phyloP scores from a whole-genome alignment of 2,329 filamentous ascomycete genomes.

The Aspergillus pseudoterreus region DNA sequence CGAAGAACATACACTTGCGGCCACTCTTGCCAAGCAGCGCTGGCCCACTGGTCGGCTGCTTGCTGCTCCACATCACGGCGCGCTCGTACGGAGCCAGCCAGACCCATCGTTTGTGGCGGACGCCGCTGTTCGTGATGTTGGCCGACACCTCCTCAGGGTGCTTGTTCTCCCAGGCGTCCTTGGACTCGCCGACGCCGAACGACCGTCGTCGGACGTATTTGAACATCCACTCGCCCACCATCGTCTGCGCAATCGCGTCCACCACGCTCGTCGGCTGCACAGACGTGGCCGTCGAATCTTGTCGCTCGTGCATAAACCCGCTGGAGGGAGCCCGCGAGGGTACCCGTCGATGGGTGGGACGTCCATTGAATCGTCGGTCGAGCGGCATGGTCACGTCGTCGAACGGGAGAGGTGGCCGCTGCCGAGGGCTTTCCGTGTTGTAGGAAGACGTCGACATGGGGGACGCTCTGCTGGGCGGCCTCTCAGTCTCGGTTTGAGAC shows the following conservation, averaged over 20 bases:
- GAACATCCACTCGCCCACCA: constrained; percentile 77
- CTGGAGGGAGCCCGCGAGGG: constrained; percentile 24
- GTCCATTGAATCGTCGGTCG: constrained; percentile 26
- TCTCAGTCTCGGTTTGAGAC: constrained; percentile 48
- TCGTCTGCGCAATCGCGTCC: constrained; percentile 94
- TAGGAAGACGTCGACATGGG: constrained; percentile 64
- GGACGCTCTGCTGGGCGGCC: constrained; percentile 46
- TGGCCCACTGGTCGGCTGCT: constrained; percentile 83
- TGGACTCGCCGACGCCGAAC: constrained; percentile 65
- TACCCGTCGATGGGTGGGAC: constrained; percentile 18
- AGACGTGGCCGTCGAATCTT: constrained; percentile 54
- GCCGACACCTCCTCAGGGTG: constrained; percentile 66
- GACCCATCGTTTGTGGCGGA: constrained; percentile 91
- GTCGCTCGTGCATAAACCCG: constrained; percentile 30
- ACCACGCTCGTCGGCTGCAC: constrained; percentile 76
- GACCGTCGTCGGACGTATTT: constrained; percentile 67
- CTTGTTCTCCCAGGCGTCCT: constrained; percentile 49
- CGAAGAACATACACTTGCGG: constrained; percentile 72
- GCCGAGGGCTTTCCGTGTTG: constrained; percentile 63
- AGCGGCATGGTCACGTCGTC: constrained; percentile 63
- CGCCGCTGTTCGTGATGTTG: constrained; percentile 62
- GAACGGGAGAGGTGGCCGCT: constrained; percentile 68
- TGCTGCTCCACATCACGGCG: constrained; percentile 96
- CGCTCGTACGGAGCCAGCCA: constrained; percentile 97
- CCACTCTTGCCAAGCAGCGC: constrained; percentile 92